These are phyloP conservation scores for Russula vinacea DNA, from an alignment of 768 basidiomycete species.

Conservation along the genomic window DNA sequence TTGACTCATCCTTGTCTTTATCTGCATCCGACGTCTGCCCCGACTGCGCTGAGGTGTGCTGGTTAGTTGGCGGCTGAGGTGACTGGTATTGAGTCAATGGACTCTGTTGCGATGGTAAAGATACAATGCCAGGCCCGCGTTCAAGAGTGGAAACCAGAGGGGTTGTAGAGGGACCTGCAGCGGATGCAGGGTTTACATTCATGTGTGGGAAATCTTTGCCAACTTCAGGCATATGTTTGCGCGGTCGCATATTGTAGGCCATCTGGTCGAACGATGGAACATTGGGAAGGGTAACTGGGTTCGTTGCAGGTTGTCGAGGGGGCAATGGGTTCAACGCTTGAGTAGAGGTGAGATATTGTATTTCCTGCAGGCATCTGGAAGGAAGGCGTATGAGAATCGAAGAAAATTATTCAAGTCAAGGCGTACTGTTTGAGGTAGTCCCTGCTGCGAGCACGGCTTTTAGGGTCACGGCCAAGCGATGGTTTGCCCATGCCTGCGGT, in stretches of 20 bases:
- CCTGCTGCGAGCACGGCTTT: slow-evolving; percentile 87
- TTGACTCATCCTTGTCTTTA: slow-evolving; percentile 46
- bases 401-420: slow-evolving; percentile 87
- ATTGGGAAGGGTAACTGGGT: slow-evolving; percentile 64
- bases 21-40: slow-evolving; percentile 34
- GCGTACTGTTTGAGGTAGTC: slow-evolving; percentile 96
- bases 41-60: slow-evolving; percentile 35
- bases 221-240: slow-evolving; percentile 75
- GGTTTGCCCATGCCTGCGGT: slow-evolving; percentile 54
- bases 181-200: slow-evolving; percentile 45
- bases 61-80: slow-evolving; percentile 34
- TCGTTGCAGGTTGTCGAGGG: slow-evolving; percentile 73
- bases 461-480: slow-evolving; percentile 85
- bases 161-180: slow-evolving; percentile 44
- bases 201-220: slow-evolving; percentile 66
- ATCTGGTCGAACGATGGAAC: slow-evolving; percentile 72
- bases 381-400: slow-evolving; percentile 32
- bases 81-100: slow-evolving; percentile 33
- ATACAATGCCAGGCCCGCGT: slow-evolving; percentile 38
- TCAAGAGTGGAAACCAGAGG: slow-evolving; percentile 48
- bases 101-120: slow-evolving; percentile 34
- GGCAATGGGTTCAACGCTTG: slow-evolving; percentile 97
- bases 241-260: slow-evolving; percentile 72
- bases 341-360: slow-evolving; percentile 94
- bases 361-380: slow-evolving; percentile 89